Base-by-base conservation (phyloP, 208 protist species). In the Leishmania mexicana region DNA sequence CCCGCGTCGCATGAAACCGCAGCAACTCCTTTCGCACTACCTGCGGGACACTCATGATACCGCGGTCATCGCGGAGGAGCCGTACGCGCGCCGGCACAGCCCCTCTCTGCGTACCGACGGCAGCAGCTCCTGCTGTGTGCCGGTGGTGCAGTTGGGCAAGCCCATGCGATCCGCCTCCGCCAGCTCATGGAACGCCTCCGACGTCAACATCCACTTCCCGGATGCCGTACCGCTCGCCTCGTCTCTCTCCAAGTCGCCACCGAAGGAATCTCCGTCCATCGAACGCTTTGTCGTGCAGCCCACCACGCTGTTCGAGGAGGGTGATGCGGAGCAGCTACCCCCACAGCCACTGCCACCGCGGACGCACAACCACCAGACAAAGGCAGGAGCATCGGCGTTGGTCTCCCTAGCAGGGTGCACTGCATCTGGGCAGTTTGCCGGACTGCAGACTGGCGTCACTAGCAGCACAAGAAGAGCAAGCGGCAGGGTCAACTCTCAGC, bases 251-350 rank as follows among this genome's bases (percentile, higher is more conserved):
- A n/a, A 8, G 5, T 62, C 76, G 10, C 47, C 24, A 17, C 6
- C n/a, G 21, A 53, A 17, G 28, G 72, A 81, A 5, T 42, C 76
- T 7, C 60, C 62, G 5, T 51, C 45, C 28, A 5, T 28, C 17
- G 24, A 4, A 35, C 81, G 81, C 76, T 81, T 85, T 68, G 76
- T 49, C 13, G 42, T 75, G 21, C 81, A 71, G 64, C 60, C 76
- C 17, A 42, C 51, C 13, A 58, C 68, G 1, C 47, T 54, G 21
- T 35, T 72, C 47, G 53, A 75, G 3, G 42, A 40, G 24, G 49
- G 64, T n/a, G 75, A 79, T 28, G 54, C 58, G 24, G 19, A 58
- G 6, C 75, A 65, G 38, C 75, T 64, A 24, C 40, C 58, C 31
- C 40, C 42, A 19, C 74, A 8, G 45, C 7, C 38, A 5, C 68